Percentiles rank a stretch among this genome's conserved stretches.
These are phyloP conservation scores for Cardiosporidium cionae DNA, from an alignment of 169 alveolate genomes.

Conservation along the genomic window DNA sequence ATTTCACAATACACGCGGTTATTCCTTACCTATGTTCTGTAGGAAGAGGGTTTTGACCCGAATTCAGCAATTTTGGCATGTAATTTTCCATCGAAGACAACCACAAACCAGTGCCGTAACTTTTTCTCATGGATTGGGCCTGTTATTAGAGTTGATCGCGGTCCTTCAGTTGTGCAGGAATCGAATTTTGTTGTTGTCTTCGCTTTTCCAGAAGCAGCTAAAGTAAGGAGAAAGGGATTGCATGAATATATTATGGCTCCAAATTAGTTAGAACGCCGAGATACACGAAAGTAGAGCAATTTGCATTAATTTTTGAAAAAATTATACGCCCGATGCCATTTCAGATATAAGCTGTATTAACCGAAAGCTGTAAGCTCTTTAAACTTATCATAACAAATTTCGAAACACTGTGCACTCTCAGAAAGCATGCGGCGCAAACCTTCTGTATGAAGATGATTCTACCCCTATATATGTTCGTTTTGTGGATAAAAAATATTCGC, in stretches of 20 bases:
- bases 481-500: neutral
- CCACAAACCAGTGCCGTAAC: slow-evolving; percentile 21
- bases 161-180: slow-evolving; percentile 36
- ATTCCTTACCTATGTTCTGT: too few species aligned
- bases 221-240: slow-evolving; percentile 1
- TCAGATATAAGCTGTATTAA: too few species aligned
- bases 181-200: slow-evolving; percentile 42
- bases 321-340: too few species aligned
- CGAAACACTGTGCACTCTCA: too few species aligned
- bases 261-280: too few species aligned
- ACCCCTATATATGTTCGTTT: neutral
- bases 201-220: slow-evolving; percentile 39
- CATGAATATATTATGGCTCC: too few species aligned
- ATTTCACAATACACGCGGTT: too few species aligned
- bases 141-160: slow-evolving; percentile 42
- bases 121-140: slow-evolving; percentile 49
- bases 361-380: too few species aligned
- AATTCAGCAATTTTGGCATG: slow-evolving; percentile 36
- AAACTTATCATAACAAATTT: too few species aligned
- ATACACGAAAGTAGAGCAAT: too few species aligned
- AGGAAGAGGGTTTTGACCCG: slow-evolving; percentile 19
- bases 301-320: too few species aligned
- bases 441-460: neutral
- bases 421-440: neutral
- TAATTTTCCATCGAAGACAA: slow-evolving; percentile 44